Percentiles rank a stretch among this genome's conserved stretches.
phyloP scores from a whole-genome alignment of 176 grass and related monocot genomes.

The Stipa capillata region DNA sequence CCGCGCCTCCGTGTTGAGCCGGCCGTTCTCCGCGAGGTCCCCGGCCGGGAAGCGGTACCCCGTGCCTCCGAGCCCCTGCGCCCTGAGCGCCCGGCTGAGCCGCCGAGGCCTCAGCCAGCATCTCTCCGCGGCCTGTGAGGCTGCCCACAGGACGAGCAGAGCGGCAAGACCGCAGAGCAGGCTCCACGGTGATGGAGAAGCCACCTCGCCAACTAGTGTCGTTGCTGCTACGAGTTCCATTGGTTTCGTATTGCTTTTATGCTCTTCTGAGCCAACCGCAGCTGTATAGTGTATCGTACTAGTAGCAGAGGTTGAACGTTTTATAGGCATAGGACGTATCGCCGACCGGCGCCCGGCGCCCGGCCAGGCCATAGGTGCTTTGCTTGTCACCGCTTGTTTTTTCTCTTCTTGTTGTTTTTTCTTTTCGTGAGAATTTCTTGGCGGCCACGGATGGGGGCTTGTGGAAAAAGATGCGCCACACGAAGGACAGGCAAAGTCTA shows the following conservation, averaged over 20 bases:
- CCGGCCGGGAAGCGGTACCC: conserved; percentile 38
- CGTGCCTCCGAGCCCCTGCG: conserved; percentile 49
- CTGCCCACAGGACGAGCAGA: not conserved
- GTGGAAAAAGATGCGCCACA: not conserved
- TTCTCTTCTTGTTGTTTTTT: too few species aligned
- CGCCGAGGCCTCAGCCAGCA: conserved; percentile 37
- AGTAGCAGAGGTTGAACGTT: not conserved
- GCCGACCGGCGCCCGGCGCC: not conserved
- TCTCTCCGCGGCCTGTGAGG: not conserved
- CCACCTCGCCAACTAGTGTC: not conserved
- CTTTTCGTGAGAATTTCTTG: too few species aligned
- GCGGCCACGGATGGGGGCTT: too few species aligned
- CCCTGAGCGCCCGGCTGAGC: conserved; percentile 29
- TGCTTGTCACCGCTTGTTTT: not conserved
- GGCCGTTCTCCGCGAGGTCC: conserved; percentile 35
- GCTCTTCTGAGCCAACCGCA: not conserved
- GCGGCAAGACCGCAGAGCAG: not conserved
- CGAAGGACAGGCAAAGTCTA: too few species aligned
- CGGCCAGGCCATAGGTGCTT: not conserved
- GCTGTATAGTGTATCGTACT: not conserved
- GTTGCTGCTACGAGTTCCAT: not conserved
- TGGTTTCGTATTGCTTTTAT: not conserved
- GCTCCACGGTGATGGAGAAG: not conserved
- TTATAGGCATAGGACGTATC: not conserved
- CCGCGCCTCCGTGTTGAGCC: conserved; percentile 32